These are phyloP conservation scores for Penicillium rolfsii DNA, from an alignment of 2,329 filamentous ascomycete species.

Conservation along the genomic window DNA sequence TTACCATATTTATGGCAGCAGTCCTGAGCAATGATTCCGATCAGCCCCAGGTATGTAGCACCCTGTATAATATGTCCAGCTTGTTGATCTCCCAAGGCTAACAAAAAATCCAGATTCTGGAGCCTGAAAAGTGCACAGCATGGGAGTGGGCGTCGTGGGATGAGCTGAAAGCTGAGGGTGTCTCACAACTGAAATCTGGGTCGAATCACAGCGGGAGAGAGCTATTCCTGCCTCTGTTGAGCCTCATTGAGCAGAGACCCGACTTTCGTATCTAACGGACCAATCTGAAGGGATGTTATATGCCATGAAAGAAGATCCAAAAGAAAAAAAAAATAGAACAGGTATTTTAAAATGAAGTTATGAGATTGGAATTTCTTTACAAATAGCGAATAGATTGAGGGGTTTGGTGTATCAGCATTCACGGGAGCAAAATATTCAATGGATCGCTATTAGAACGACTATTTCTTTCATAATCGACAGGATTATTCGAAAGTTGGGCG, in stretches of 20 bases:
- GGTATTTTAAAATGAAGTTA: no score
- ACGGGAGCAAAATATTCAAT: no score
- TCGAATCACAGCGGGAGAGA: slow-evolving; percentile 30
- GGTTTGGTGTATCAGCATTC: no score
- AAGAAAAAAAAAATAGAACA: neutral
- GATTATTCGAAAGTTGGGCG: no score
- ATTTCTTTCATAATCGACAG: no score
- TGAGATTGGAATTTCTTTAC: no score
- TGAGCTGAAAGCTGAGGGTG: slow-evolving; percentile 46
- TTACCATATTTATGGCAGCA: slow-evolving; percentile 70
- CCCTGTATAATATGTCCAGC: neutral
- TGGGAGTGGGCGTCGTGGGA: slow-evolving; percentile 60
- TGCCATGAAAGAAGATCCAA: neutral
- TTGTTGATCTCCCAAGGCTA: slow-evolving; percentile 1
- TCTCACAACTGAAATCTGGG: slow-evolving; percentile 36
- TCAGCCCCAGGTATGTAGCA: slow-evolving; percentile 57
- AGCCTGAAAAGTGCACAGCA: slow-evolving; percentile 58
- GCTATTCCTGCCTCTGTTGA: slow-evolving; percentile 55
- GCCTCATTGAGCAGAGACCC: slow-evolving; percentile 49
- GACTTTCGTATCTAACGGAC: slow-evolving; percentile 17
- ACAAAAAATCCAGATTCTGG: slow-evolving; percentile 33
- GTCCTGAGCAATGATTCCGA: slow-evolving; percentile 52
- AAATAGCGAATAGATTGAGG: no score
- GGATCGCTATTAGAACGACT: no score
- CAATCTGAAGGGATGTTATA: no score